Evolutionary conservation across 2,329 filamentous ascomycete genomes (phyloP), one percentile per base, ranked within the genome.

Genomic region (Grosmannia clavigera): DNA sequence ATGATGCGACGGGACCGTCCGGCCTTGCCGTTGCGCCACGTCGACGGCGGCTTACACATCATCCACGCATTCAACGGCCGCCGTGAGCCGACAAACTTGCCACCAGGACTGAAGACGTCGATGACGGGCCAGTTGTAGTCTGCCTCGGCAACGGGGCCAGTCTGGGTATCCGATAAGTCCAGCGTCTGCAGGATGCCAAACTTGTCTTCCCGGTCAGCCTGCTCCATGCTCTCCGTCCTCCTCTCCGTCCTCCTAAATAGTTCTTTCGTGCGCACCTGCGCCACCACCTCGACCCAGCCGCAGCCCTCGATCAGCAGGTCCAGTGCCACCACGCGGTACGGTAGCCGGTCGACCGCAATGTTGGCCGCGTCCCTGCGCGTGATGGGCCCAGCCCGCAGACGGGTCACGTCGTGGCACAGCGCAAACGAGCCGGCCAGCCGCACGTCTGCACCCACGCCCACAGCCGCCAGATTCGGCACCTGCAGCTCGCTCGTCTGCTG

Each of bases 251-350:
- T 62, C 5, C 43, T 54, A 54, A 63, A 74, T 59, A 78, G 72
- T 61, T 79, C 75, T 68, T 73, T 80, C 19, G 78, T 81, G 57
- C 92, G 83, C 11, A 95, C 83, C 73, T 99, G 92, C 3, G 86
- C 86, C 0, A 85, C 85, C 50, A 99, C 72, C 72, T 99, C 94
- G 2, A 99, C 81, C 88, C 95, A 99, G 9, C 94, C 94, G 31
- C 91, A 86, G 2, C 94, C 91, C 70, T 97, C 92, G 57, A 99
- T 84, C 16, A 99, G 75, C 29, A 99, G 84, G 69, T 99, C 95
- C 0, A 86, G 81, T 10, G 87, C 84, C 62, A 94, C 79, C 2
- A 97, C 84, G 16, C 82, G 81, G 72, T 92, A 99, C 0, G 91
- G 90, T 5, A 97, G 75, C 19, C 78, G 75, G 2, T 89, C 84